Percentiles rank a stretch among this genome's conserved stretches.
Conservation (phyloP, 768 basidiomycete species). For the Termitomyces sp. region DNA sequence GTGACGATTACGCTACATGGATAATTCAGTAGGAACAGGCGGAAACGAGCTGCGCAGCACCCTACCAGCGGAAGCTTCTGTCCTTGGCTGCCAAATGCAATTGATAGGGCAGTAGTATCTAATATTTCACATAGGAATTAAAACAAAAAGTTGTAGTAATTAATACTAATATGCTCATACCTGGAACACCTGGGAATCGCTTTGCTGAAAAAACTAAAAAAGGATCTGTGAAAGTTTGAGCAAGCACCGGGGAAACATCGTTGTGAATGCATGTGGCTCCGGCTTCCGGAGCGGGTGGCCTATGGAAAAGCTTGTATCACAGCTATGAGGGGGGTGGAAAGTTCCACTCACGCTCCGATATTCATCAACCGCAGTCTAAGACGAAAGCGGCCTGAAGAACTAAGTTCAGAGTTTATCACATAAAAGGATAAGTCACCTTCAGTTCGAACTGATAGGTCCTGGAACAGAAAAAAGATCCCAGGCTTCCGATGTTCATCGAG, state of each 20-base stretch:
- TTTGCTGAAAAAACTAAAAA: slow-evolving; percentile 92
- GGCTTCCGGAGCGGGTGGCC: slow-evolving; percentile 68
- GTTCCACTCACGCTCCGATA: slow-evolving; percentile 77
- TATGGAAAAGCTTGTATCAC: slow-evolving; percentile 20
- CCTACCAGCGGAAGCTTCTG: slow-evolving; percentile 83
- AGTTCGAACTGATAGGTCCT: slow-evolving; percentile 89
- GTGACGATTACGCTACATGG: slow-evolving; percentile 70
- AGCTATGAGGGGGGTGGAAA: neutral
- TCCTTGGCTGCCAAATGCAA: slow-evolving; percentile 85
- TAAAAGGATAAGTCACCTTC: slow-evolving; percentile 53
- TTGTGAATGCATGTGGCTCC: slow-evolving; percentile 64
- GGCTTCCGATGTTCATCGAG: slow-evolving; percentile 79
- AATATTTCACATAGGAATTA: slow-evolving; percentile 10
- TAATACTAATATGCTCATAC: slow-evolving; percentile 37
- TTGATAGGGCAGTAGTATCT: slow-evolving; percentile 89
- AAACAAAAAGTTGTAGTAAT: slow-evolving; percentile 8
- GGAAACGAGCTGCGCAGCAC: slow-evolving; percentile 12
- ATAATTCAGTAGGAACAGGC: slow-evolving; percentile 15
- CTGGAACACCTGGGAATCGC: slow-evolving; percentile 91
- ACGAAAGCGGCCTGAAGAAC: slow-evolving; percentile 67
- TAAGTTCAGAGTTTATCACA: slow-evolving; percentile 3
- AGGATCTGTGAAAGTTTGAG: slow-evolving; percentile 76
- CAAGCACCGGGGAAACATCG: slow-evolving; percentile 69
- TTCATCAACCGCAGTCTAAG: slow-evolving; percentile 86
- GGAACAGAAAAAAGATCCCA: slow-evolving; percentile 94